These are phyloP conservation scores for Candida ascalaphidarum DNA, from an alignment of 805 yeast species.

Conservation along the genomic window DNA sequence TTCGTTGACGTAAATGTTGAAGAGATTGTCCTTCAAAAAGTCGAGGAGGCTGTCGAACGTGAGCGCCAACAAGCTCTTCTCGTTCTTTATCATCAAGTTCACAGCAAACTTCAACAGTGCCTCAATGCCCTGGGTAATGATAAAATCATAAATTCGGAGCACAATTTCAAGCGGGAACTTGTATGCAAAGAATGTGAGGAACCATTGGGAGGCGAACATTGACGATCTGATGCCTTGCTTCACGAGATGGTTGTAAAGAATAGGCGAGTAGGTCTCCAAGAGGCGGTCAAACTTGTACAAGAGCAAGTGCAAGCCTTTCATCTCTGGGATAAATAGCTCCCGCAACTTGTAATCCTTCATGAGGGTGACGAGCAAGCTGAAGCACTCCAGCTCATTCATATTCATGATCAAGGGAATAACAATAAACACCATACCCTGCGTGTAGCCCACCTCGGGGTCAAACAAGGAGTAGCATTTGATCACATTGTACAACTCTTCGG, in stretches of 20 bases:
- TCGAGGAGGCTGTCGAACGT: constrained; percentile 72
- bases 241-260: constrained; percentile 62
- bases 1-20: constrained; percentile 54
- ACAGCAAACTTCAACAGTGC: constrained; percentile 78
- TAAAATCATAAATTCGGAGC: constrained; percentile 75
- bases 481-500: constrained; percentile 60
- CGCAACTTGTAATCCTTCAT: constrained; percentile 84
- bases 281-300: constrained; percentile 88
- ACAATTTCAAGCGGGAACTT: constrained; percentile 89
- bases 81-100: constrained; percentile 67
- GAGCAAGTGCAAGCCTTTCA: constrained; percentile 85
- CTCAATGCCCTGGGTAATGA: constrained; percentile 88
- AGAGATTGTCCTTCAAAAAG: constrained; percentile 72
- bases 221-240: constrained; percentile 86
- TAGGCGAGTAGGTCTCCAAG: constrained; percentile 69
- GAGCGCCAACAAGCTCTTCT: constrained; percentile 46
- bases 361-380: constrained; percentile 67
- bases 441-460: constrained; percentile 93
- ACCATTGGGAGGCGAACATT: constrained; percentile 99
- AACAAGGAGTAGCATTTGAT: constrained; percentile 77
- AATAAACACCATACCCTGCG: constrained; percentile 96
- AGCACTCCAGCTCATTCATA: constrained; percentile 77
- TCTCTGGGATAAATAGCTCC: constrained; percentile 71
- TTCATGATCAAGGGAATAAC: constrained; percentile 78
- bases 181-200: constrained; percentile 88